Conservation (phyloP, 768 basidiomycete species). For the Mycena latifolia region DNA sequence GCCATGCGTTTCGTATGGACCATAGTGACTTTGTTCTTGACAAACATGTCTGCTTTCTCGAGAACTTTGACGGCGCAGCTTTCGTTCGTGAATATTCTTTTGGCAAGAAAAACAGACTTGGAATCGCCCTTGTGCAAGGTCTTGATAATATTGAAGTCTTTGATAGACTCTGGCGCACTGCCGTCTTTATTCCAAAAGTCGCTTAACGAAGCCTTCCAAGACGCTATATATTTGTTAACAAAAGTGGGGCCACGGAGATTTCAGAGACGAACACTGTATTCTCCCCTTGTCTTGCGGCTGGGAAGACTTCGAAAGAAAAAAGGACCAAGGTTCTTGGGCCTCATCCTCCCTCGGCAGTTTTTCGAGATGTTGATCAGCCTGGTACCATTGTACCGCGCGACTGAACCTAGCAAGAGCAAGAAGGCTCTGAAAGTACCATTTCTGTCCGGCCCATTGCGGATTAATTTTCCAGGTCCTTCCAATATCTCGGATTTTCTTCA, state of each 20-base stretch:
- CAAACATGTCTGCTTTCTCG: neutral
- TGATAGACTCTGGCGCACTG: conserved; percentile 12
- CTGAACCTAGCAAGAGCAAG: conserved; percentile 10
- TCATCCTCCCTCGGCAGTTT: neutral
- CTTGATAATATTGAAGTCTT: conserved; percentile 10
- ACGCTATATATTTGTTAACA: neutral
- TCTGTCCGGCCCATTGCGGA: conserved; percentile 1
- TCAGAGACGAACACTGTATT: neutral
- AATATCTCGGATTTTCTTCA: conserved; percentile 1
- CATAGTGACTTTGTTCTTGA: conserved; percentile 11
- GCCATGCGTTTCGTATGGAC: conserved; percentile 4
- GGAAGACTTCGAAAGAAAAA: conserved; percentile 9
- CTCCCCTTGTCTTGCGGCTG: neutral
- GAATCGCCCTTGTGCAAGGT: conserved; percentile 1
- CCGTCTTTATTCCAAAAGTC: too few species aligned
- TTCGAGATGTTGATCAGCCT: neutral
- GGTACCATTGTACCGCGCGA: conserved; percentile 16
- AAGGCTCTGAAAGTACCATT: neutral
- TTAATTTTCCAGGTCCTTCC: conserved; percentile 2
- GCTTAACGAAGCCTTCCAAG: neutral
- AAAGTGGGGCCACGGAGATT: too few species aligned
- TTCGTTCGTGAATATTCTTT: neutral
- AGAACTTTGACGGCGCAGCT: conserved; percentile 11
- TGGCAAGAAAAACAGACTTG: conserved; percentile 10
- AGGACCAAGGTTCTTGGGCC: neutral